Conservation (phyloP, 495 filamentous ascomycete genomes). For the Pseudomonodictys pantanalensis region DNA sequence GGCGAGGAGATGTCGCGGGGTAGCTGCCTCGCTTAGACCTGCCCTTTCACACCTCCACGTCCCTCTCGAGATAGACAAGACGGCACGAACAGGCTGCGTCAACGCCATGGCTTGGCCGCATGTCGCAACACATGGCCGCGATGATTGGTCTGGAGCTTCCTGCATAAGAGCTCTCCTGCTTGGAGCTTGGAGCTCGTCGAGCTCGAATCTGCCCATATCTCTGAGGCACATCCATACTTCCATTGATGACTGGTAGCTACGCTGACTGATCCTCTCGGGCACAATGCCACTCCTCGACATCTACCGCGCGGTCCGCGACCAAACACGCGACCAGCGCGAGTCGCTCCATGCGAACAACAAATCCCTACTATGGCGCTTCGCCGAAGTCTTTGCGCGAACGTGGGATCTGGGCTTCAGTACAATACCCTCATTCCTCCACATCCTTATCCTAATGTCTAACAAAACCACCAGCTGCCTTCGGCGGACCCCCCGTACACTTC, state of each 20-base stretch:
- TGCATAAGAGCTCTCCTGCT: not conserved
- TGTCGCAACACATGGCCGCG: not conserved
- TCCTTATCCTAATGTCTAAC: not conserved
- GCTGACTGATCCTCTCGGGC: not conserved
- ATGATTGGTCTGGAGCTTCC: constrained; percentile 3
- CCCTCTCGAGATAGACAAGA: too few species aligned
- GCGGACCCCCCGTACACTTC: constrained; percentile 70
- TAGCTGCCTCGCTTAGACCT: not conserved
- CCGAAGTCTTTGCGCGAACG: constrained; percentile 31
- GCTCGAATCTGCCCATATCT: not conserved
- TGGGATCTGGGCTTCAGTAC: constrained; percentile 66
- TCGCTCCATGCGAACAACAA: constrained; percentile 19
- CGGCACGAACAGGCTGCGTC: not conserved
- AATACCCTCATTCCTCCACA: constrained; percentile 22
- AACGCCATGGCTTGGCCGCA: constrained; percentile 2
- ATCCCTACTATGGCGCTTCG: constrained; percentile 18
- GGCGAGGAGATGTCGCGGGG: not conserved
- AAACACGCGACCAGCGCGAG: constrained; percentile 21
- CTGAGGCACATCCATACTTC: not conserved
- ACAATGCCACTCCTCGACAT: constrained; percentile 31
- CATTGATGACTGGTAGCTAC: not conserved
- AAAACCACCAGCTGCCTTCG: constrained; percentile 49
- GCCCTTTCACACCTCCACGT: not conserved
- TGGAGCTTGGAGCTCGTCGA: not conserved
- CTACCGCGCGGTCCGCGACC: constrained; percentile 25